Conservation (phyloP, 148 eudicot genomes). For the Heliamphora exappendiculata region DNA sequence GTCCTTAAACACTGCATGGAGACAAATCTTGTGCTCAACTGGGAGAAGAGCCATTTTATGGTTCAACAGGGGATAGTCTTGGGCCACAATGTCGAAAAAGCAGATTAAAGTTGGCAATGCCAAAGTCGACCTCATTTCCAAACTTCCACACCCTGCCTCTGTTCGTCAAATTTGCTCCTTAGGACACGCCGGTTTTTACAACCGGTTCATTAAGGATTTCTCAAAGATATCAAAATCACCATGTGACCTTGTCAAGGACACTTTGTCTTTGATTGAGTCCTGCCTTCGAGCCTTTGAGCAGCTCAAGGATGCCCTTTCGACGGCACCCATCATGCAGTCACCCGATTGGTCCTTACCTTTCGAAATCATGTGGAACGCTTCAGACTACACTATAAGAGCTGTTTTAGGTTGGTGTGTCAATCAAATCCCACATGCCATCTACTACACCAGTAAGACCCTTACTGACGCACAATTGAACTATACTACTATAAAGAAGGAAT, state of each 20-base stretch:
- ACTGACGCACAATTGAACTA: not conserved
- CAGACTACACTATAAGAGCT: not conserved
- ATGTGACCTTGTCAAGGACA: not conserved
- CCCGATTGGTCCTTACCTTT: not conserved
- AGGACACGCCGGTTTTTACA: not conserved
- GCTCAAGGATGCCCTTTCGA: not conserved
- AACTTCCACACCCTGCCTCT: not conserved
- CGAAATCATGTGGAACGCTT: not conserved
- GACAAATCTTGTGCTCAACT: not conserved
- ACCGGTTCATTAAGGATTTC: not conserved
- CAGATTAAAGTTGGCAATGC: not conserved
- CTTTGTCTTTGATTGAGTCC: not conserved
- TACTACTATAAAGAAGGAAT: not conserved
- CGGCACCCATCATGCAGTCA: not conserved
- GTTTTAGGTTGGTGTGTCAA: not conserved
- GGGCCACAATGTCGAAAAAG: not conserved
- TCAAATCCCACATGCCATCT: not conserved
- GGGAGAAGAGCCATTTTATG: not conserved
- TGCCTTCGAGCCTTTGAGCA: not conserved
- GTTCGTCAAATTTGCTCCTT: not conserved
- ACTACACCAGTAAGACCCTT: not conserved
- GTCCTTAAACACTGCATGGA: not conserved
- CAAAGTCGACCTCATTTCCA: not conserved
- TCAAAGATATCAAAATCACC: not conserved
- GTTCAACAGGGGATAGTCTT: not conserved